Conservation (phyloP, 805 yeast genomes). For the Saccharomycopsis oosterbeekiorum region DNA sequence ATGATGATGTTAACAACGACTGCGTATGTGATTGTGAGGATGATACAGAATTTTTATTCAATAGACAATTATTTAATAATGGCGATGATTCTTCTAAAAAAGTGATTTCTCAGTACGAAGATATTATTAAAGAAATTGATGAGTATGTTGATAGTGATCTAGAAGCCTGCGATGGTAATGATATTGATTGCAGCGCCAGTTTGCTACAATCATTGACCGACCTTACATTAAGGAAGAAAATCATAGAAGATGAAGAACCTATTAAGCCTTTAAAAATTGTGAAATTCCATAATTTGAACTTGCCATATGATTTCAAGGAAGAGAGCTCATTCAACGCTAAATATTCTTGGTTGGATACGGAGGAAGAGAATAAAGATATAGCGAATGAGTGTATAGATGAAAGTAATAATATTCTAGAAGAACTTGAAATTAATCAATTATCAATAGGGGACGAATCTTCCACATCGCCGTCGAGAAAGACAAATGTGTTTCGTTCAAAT, state of each 20-base stretch:
- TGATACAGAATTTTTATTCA: conserved; percentile 31
- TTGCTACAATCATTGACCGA: not conserved
- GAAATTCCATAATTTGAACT: not conserved
- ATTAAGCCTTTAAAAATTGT: not conserved
- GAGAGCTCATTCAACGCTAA: not conserved
- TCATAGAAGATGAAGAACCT: not conserved
- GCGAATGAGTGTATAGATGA: conserved; percentile 27
- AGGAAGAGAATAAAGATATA: not conserved
- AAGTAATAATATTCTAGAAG: conserved; percentile 29
- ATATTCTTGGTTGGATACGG: not conserved
- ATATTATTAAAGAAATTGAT: not conserved
- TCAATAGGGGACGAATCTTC: not conserved
- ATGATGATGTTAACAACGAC: conserved; percentile 27
- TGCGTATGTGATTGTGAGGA: conserved; percentile 27
- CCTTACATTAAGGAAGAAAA: not conserved
- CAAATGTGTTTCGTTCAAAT: conserved; percentile 14
- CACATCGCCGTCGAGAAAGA: not conserved
- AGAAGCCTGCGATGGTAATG: not conserved
- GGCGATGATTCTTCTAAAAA: conserved; percentile 15
- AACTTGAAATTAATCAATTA: conserved; percentile 23
- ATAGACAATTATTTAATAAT: conserved; percentile 28
- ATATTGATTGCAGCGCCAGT: not conserved
- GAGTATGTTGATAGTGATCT: conserved; percentile 11
- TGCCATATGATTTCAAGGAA: not conserved
- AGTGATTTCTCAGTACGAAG: not conserved